Conservation (phyloP, 176 grass and related monocot species). For the Secale cereale region DNA sequence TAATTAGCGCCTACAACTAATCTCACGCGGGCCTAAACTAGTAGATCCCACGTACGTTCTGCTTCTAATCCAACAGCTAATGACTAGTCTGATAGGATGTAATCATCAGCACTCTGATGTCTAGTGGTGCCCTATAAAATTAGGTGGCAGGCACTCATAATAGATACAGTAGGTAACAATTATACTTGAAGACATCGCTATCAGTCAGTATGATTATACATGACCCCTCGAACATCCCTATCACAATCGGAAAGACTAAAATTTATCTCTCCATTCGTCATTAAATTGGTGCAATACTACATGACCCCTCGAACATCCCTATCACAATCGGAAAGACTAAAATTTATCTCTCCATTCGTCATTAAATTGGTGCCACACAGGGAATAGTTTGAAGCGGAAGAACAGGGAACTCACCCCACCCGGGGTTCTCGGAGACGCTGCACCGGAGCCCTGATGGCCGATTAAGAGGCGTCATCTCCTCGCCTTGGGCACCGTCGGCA, state of each 20-base stretch:
- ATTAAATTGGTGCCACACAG: not conserved
- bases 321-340: not conserved
- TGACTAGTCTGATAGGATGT: too few species aligned
- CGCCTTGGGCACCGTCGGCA: conserved; percentile 3
- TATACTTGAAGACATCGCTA: too few species aligned
- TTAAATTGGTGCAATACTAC: not conserved
- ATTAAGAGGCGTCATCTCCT: conserved; percentile 30
- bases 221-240: conserved; percentile 22
- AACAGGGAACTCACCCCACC: conserved; percentile 62
- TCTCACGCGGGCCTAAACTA: too few species aligned
- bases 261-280: not conserved
- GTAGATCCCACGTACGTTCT: too few species aligned
- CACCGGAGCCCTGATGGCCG: conserved; percentile 50
- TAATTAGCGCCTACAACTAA: too few species aligned
- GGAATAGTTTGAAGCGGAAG: not conserved
- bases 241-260: not conserved
- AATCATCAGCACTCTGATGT: too few species aligned
- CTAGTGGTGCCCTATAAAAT: not conserved
- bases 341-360: conserved; percentile 5
- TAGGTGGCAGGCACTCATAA: not conserved
- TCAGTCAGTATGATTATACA: conserved; percentile 13
- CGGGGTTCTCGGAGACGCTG: conserved; percentile 71
- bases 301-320: conserved; percentile 19
- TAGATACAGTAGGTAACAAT: not conserved
- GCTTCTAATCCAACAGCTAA: too few species aligned